phyloP scores from a whole-genome alignment of 345 rosid genomes.

The Rubroshorea leprosula region DNA sequence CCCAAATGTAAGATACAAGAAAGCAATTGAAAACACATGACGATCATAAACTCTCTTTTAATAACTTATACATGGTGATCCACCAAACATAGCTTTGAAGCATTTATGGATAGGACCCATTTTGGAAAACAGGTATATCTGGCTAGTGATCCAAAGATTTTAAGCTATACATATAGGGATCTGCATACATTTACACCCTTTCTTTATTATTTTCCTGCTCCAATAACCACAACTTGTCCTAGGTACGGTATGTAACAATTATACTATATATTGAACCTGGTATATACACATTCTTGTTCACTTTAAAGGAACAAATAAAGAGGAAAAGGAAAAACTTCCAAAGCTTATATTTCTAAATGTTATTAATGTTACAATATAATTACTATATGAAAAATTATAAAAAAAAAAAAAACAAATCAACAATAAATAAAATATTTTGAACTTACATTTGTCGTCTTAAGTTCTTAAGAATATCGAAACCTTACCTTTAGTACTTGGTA shows the following conservation, averaged over 20 bases:
- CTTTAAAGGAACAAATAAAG: no score
- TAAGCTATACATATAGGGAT: neutral
- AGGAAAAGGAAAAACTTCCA: neutral
- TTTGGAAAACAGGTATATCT: neutral
- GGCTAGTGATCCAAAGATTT: neutral
- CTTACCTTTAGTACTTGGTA: no score
- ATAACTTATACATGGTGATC: neutral
- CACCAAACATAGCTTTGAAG: slow-evolving; percentile 8
- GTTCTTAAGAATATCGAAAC: no score
- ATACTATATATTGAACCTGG: neutral
- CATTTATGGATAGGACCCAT: slow-evolving; percentile 6
- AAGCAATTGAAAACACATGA: slow-evolving; percentile 7
- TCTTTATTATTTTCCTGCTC: neutral
- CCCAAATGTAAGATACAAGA: slow-evolving; percentile 12
- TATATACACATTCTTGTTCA: neutral
- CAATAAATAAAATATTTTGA: no score
- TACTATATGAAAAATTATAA: no score
- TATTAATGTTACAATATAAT: no score
- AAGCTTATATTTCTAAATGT: no score
- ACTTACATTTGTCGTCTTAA: no score
- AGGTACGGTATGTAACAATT: neutral
- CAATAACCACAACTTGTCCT: neutral
- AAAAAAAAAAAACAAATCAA: no score
- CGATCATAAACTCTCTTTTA: neutral
- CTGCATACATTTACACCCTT: neutral